Evolutionary conservation across 148 eudicot species (phyloP).

Genomic region (Suaeda aralocaspica): DNA sequence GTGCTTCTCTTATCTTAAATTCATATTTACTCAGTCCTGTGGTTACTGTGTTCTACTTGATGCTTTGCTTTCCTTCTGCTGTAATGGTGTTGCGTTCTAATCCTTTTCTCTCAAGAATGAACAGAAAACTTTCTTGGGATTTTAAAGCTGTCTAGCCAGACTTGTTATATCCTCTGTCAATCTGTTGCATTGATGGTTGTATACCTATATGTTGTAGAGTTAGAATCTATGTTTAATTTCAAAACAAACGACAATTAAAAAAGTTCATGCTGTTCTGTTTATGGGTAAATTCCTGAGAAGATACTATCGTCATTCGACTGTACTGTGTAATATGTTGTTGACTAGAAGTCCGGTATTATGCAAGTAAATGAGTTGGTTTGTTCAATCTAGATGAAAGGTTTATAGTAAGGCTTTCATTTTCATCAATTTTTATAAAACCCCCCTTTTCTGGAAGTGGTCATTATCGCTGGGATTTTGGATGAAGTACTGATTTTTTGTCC

Average conservation of each 20-base stretch:
- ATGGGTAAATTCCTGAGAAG: not conserved
- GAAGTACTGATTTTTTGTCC: no score
- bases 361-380: no score
- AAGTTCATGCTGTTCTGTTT: no score
- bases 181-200: not conserved
- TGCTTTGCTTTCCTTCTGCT: not conserved
- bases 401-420: no score
- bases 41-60: not conserved
- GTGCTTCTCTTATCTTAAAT: not conserved
- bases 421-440: no score
- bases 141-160: not conserved
- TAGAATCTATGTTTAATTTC: not conserved
- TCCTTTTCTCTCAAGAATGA: not conserved
- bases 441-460: no score
- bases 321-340: not conserved
- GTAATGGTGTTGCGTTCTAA: not conserved
- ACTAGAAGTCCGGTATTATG: no score
- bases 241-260: no score
- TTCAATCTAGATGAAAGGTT: no score
- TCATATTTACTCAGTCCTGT: not conserved
- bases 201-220: not conserved
- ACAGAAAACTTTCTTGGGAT: not conserved
- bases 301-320: no score
- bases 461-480: no score
- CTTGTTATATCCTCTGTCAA: not conserved